phyloP scores from a whole-genome alignment of 495 filamentous ascomycete genomes.

The Xylaria bambusicola region DNA sequence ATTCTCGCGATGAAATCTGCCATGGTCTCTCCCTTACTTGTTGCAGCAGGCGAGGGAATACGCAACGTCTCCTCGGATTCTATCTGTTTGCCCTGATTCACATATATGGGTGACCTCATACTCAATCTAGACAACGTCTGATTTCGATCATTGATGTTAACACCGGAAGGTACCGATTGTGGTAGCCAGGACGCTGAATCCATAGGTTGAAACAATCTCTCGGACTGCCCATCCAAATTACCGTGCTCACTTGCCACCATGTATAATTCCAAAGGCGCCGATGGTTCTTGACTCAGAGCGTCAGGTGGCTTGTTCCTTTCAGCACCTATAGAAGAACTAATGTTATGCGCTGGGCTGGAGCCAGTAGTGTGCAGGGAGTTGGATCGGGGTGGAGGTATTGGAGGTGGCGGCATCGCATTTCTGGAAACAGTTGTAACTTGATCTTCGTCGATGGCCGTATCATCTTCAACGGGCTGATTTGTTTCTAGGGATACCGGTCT shows the following conservation, averaged over 20 bases:
- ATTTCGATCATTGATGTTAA: conserved; percentile 7
- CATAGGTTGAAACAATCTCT: conserved; percentile 10
- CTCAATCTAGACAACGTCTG: conserved; percentile 17
- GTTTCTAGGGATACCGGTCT: background rate
- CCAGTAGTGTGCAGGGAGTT: background rate
- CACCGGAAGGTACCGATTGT: conserved; percentile 16
- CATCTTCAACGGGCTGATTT: background rate
- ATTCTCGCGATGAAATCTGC: conserved; percentile 43
- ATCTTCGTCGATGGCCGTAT: background rate
- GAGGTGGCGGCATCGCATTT: conserved; percentile 34
- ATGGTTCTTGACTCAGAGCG: background rate
- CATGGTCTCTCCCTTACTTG: conserved; percentile 30
- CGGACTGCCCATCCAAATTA: conserved; percentile 5
- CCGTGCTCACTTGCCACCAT: background rate
- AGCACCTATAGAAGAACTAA: background rate
- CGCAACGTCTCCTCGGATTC: background rate
- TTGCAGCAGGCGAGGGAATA: background rate
- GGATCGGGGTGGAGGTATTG: conserved; percentile 17
- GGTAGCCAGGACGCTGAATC: conserved; percentile 27
- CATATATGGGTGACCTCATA: conserved; percentile 24
- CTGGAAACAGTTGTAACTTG: conserved; percentile 21
- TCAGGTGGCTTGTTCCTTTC: background rate
- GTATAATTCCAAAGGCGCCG: background rate
- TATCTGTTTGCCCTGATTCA: conserved; percentile 17
- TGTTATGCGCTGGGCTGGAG: background rate